These are phyloP conservation scores for Rosa rugosa DNA, from an alignment of 306 rosid genomes.

Conservation along the genomic window DNA sequence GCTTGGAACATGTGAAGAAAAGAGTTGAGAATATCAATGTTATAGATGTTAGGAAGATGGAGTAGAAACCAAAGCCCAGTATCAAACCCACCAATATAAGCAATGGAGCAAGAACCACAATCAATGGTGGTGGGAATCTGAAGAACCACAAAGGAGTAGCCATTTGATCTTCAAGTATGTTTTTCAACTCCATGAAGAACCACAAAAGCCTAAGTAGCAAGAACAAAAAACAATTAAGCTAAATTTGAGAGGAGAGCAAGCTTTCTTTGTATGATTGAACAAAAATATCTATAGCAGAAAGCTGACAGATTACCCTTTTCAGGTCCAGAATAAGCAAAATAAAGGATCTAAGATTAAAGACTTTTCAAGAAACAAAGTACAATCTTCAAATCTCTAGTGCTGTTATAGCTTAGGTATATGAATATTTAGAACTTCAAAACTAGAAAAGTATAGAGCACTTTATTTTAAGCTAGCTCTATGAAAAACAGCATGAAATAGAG, in stretches of 20 bases:
- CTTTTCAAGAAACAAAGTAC: too few species aligned
- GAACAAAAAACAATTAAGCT: conserved; percentile 8
- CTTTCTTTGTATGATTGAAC: conserved; percentile 20
- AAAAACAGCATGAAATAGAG: conserved; percentile 14
- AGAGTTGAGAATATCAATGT: conserved; percentile 41
- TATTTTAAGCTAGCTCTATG: background rate
- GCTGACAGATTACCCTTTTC: too few species aligned
- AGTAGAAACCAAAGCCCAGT: conserved; percentile 40
- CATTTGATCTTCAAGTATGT: conserved; percentile 28
- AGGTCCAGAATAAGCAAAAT: background rate
- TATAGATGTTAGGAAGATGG: conserved; percentile 46
- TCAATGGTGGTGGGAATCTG: too few species aligned
- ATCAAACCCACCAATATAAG: conserved; percentile 43
- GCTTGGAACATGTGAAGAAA: conserved; percentile 40
- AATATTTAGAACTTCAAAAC: background rate
- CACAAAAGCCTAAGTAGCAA: conserved; percentile 31
- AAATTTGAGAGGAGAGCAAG: background rate
- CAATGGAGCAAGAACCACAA: conserved; percentile 40
- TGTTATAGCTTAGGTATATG: background rate
- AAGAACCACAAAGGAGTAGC: too few species aligned
- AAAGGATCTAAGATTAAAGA: background rate
- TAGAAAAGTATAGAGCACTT: background rate
- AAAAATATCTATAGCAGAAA: conserved; percentile 1
- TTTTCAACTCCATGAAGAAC: conserved; percentile 47
- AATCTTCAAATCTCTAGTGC: too few species aligned